phyloP scores from a whole-genome alignment of 768 basidiomycete genomes.

The Termitomyces sp. region DNA sequence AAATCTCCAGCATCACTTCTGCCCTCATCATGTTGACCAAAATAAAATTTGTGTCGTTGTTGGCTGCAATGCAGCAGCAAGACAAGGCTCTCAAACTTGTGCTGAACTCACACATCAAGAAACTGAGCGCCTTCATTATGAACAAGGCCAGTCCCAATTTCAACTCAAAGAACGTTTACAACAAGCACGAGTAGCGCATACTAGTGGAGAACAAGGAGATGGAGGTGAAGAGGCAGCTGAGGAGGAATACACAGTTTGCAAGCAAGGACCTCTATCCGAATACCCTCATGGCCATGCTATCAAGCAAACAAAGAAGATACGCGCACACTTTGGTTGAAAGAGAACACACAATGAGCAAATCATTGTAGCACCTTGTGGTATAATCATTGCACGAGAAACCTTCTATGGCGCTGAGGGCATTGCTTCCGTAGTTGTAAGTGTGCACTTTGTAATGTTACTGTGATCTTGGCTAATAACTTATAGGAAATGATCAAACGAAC shows the following conservation, averaged over 20 bases:
- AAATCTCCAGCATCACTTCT: neutral
- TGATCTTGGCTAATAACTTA: conserved; percentile 4
- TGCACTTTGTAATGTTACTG: too few species aligned
- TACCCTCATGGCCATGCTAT: conserved; percentile 10
- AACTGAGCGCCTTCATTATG: conserved; percentile 15
- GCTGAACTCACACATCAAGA: conserved; percentile 15
- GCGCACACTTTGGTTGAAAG: conserved; percentile 23
- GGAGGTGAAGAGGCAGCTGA: neutral
- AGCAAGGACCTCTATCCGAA: conserved; percentile 12
- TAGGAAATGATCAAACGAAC: too few species aligned
- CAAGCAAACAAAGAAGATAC: conserved; percentile 12
- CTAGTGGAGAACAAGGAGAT: neutral
- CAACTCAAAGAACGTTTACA: conserved; percentile 22
- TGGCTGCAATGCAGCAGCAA: conserved; percentile 6
- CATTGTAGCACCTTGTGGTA: conserved; percentile 28
- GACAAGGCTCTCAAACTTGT: conserved; percentile 17
- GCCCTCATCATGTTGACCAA: conserved; percentile 20
- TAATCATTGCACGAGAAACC: conserved; percentile 26
- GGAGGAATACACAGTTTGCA: conserved; percentile 7
- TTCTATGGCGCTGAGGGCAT: conserved; percentile 28
- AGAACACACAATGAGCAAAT: conserved; percentile 32
- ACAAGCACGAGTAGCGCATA: conserved; percentile 12
- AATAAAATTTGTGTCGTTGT: conserved; percentile 11
- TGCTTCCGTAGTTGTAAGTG: neutral
- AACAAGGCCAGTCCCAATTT: conserved; percentile 18